phyloP scores from a whole-genome alignment of 306 rosid species.

The Cicer arietinum region DNA sequence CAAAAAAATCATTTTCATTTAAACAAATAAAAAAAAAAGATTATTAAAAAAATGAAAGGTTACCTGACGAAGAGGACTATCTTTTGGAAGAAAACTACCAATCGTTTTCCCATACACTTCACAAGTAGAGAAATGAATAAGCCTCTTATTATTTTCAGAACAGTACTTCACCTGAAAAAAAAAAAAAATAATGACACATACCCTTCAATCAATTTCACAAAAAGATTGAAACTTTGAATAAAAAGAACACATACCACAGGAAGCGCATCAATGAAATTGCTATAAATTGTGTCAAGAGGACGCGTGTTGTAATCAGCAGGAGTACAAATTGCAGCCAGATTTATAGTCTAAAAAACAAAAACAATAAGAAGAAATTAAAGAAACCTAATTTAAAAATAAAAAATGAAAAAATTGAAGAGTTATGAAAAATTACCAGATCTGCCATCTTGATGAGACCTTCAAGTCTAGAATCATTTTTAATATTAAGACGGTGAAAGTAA shows the following conservation, averaged over 20 bases:
- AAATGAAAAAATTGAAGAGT: not conserved
- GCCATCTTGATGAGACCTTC: slow-evolving; percentile 95
- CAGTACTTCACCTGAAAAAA: slow-evolving; percentile 84
- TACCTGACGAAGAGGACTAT: slow-evolving; percentile 97
- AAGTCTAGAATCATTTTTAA: slow-evolving; percentile 88
- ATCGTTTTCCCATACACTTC: slow-evolving; percentile 99
- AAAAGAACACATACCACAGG: slow-evolving; percentile 75
- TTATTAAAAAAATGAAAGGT: slow-evolving; percentile 40
- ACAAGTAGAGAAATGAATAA: slow-evolving; percentile 97
- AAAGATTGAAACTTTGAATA: not conserved
- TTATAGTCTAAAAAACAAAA: slow-evolving; percentile 65
- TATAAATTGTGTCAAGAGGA: slow-evolving; percentile 92
- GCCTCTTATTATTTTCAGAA: slow-evolving; percentile 86
- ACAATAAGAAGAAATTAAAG: not conserved
- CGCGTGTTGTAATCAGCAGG: slow-evolving; percentile 99
- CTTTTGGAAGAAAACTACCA: slow-evolving; percentile 95
- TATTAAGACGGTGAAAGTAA: slow-evolving; percentile 94
- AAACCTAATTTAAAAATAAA: not conserved
- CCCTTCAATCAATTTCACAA: slow-evolving; percentile 37
- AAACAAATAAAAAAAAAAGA: not conserved
- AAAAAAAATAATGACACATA: not conserved
- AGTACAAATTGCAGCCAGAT: slow-evolving; percentile 96
- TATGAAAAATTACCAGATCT: slow-evolving; percentile 70
- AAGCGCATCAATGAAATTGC: slow-evolving; percentile 98
- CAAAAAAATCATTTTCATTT: not conserved